Evolutionary conservation across 2,329 filamentous ascomycete genomes (phyloP).

Genomic region (Aspergillus udagawae): DNA sequence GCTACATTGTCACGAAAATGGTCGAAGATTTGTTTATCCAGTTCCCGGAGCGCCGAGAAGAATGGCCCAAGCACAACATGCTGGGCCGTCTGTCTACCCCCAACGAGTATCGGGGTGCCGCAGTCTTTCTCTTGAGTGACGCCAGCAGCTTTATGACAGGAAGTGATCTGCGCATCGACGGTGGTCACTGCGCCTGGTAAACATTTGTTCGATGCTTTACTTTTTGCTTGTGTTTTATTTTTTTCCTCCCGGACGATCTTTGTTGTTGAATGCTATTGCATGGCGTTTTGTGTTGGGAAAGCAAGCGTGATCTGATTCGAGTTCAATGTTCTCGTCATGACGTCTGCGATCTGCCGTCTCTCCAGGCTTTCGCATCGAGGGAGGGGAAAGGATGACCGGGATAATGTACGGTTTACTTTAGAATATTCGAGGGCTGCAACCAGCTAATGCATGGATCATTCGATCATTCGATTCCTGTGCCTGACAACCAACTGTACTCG

Average conservation of each 20-base stretch:
- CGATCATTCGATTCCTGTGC: too few relatives aligned
- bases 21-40: constrained; percentile 45
- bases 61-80: constrained; percentile 86
- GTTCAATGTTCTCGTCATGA: background rate
- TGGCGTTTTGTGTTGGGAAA: constrained; percentile 5
- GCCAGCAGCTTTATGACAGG: constrained; percentile 55
- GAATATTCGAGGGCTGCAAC: constrained; percentile 3
- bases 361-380: background rate
- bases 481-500: background rate
- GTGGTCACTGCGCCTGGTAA: constrained; percentile 53
- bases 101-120: constrained; percentile 62
- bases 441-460: constrained; percentile 1
- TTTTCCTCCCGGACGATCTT: background rate
- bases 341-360: background rate
- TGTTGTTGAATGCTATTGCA: background rate
- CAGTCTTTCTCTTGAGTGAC: constrained; percentile 46
- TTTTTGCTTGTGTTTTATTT: background rate
- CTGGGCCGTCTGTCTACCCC: constrained; percentile 64
- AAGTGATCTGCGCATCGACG: constrained; percentile 52
- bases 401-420: constrained; percentile 7
- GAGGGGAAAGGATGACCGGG: background rate
- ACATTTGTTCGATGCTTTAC: constrained; percentile 4
- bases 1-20: constrained; percentile 47
- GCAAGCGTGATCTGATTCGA: constrained; percentile 4
- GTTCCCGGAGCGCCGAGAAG: constrained; percentile 74